Conservation (phyloP, 148 eudicot genomes). For the Vaccinium vitisidaea region DNA sequence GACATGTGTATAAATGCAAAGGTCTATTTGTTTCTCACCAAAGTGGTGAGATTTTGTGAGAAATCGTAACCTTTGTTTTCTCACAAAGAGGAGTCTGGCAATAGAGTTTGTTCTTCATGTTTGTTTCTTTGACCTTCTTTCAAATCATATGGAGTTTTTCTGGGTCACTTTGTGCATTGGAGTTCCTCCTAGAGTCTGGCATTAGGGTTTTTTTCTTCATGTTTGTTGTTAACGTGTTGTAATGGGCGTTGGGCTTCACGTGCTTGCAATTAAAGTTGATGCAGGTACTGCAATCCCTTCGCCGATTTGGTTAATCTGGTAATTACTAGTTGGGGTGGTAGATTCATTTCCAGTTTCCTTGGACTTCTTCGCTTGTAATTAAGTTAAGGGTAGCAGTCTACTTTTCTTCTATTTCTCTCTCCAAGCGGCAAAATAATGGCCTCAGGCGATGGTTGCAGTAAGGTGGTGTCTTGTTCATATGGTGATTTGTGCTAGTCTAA, state of each 20-base stretch:
- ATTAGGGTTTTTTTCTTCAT: background rate
- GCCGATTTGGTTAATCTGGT: slow-evolving; percentile 17
- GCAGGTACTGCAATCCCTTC: background rate
- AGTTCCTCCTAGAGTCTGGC: slow-evolving; percentile 16
- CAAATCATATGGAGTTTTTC: slow-evolving; percentile 6
- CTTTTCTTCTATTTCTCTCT: slow-evolving; percentile 29
- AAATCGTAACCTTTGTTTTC: background rate
- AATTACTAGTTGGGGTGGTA: slow-evolving; percentile 11
- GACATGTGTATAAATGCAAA: background rate
- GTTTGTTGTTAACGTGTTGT: slow-evolving; percentile 14
- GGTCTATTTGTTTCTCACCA: background rate
- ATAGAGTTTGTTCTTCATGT: background rate
- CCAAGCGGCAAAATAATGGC: slow-evolving; percentile 18
- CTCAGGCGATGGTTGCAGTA: background rate
- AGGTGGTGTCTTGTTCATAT: slow-evolving; percentile 12
- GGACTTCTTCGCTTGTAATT: slow-evolving; percentile 23
- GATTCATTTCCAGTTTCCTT: slow-evolving; percentile 22
- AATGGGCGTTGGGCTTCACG: background rate
- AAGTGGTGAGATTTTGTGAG: background rate
- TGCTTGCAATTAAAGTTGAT: background rate
- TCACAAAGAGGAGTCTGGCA: background rate
- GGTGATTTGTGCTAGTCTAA: background rate
- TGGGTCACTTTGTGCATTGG: slow-evolving; percentile 19
- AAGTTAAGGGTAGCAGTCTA: slow-evolving; percentile 24
- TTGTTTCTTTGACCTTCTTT: background rate